These are phyloP conservation scores for Corylus americana DNA, from an alignment of 306 rosid genomes.

Conservation along the genomic window DNA sequence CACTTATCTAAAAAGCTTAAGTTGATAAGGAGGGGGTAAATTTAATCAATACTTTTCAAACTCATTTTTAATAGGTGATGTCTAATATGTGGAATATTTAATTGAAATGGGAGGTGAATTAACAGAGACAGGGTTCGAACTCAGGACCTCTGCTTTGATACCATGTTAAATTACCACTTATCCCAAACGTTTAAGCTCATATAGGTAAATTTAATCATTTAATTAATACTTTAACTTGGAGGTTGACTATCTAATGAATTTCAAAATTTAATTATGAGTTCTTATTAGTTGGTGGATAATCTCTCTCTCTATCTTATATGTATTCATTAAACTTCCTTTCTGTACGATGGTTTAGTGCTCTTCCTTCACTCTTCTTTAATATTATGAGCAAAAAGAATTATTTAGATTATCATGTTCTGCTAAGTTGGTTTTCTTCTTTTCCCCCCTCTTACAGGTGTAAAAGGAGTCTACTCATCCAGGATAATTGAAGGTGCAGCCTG, in stretches of 20 bases:
- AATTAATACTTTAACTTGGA: background rate
- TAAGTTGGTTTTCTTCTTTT: conserved; percentile 15
- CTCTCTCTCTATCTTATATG: background rate
- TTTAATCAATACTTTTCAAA: no score
- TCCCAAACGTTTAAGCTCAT: no score
- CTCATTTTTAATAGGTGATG: no score
- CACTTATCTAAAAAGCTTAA: no score
- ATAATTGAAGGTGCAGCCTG: conserved; percentile 78
- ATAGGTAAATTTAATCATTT: no score
- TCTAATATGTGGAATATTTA: no score
- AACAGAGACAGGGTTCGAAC: no score
- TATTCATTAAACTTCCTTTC: background rate
- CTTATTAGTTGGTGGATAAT: background rate
- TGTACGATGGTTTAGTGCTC: background rate
- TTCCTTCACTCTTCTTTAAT: background rate
- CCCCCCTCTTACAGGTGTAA: conserved; percentile 52
- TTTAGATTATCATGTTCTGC: conserved; percentile 7
- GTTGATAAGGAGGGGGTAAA: no score
- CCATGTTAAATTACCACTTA: no score
- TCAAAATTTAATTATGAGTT: background rate
- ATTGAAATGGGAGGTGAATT: no score
- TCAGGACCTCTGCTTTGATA: no score
- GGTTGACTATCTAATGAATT: background rate
- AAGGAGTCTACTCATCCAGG: conserved; percentile 72
- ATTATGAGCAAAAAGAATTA: background rate